phyloP scores from a whole-genome alignment of 331 rosid species.

The Malus hybrid region DNA sequence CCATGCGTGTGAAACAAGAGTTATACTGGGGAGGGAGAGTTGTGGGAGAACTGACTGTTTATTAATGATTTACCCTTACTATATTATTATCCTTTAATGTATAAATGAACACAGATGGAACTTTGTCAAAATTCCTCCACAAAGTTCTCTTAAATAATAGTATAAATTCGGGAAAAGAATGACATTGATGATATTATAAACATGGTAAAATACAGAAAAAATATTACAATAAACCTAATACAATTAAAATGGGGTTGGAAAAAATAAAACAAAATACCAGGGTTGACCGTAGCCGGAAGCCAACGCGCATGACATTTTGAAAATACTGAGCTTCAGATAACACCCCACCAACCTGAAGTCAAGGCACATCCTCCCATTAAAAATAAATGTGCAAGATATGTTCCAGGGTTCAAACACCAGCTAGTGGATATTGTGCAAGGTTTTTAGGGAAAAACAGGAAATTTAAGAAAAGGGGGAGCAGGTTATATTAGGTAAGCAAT shows the following conservation, averaged over 20 bases:
- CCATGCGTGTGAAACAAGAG: too few species aligned
- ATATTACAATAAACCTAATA: background rate
- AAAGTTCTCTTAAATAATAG: too few species aligned
- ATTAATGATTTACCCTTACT: too few species aligned
- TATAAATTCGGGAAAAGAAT: background rate
- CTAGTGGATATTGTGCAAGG: background rate
- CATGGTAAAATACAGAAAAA: background rate
- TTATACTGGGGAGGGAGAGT: too few species aligned
- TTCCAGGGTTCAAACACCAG: background rate
- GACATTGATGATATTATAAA: background rate
- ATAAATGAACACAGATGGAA: too few species aligned
- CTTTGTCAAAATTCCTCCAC: too few species aligned
- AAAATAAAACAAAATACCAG: slow-evolving; percentile 34
- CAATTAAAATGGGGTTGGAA: background rate
- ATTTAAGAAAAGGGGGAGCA: background rate
- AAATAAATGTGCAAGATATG: background rate
- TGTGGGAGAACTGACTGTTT: too few species aligned
- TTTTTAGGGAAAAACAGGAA: background rate
- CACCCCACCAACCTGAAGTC: slow-evolving; percentile 60
- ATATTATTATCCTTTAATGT: too few species aligned
- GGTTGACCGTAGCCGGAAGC: slow-evolving; percentile 70
- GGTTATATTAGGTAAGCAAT: background rate
- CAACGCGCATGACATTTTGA: slow-evolving; percentile 95
- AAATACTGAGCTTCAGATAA: slow-evolving; percentile 90
- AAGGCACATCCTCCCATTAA: background rate